A percentile compares a stretch with the other conserved stretches of the same genome.
phyloP scores from a whole-genome alignment of 108 stramenopile genomes.

The Skeletonema tropicum region DNA sequence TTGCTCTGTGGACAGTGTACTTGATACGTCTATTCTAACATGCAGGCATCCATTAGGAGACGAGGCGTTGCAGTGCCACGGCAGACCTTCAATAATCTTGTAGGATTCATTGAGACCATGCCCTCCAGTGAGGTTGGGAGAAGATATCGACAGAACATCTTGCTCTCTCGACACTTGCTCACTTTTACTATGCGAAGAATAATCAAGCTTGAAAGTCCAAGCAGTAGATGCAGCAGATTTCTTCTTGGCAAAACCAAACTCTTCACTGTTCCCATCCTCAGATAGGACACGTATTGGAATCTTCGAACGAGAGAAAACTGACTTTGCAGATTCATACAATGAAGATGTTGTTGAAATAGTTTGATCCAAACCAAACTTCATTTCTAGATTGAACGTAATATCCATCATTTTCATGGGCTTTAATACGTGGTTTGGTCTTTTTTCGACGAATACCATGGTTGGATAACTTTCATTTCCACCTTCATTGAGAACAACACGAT shows the following conservation, averaged over 20 bases:
- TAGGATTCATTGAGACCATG: slow-evolving; percentile 56
- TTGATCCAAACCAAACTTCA: slow-evolving; percentile 40
- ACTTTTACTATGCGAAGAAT: background rate
- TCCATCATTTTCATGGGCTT: slow-evolving; percentile 44
- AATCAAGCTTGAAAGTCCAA: slow-evolving; percentile 20
- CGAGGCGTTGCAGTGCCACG: slow-evolving; percentile 29
- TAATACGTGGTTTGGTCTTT: slow-evolving; percentile 21
- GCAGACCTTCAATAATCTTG: slow-evolving; percentile 46
- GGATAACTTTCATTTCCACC: slow-evolving; percentile 27
- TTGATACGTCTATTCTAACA: slow-evolving; percentile 60
- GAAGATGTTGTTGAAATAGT: slow-evolving; percentile 9
- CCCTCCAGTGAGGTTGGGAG: slow-evolving; percentile 55
- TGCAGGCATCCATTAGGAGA: slow-evolving; percentile 46
- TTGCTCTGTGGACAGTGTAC: slow-evolving; percentile 25
- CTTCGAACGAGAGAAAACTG: slow-evolving; percentile 37
- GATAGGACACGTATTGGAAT: slow-evolving; percentile 18
- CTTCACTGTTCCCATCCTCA: slow-evolving; percentile 10
- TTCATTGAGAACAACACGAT: slow-evolving; percentile 15
- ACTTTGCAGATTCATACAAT: slow-evolving; percentile 26
- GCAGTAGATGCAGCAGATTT: slow-evolving; percentile 8
- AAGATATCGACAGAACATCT: slow-evolving; percentile 39
- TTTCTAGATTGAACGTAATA: slow-evolving; percentile 38
- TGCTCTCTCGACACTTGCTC: background rate
- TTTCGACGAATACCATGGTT: slow-evolving; percentile 35
- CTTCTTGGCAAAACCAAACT: slow-evolving; percentile 9